phyloP scores from a whole-genome alignment of 495 filamentous ascomycete species.

The Daldinia grandis region DNA sequence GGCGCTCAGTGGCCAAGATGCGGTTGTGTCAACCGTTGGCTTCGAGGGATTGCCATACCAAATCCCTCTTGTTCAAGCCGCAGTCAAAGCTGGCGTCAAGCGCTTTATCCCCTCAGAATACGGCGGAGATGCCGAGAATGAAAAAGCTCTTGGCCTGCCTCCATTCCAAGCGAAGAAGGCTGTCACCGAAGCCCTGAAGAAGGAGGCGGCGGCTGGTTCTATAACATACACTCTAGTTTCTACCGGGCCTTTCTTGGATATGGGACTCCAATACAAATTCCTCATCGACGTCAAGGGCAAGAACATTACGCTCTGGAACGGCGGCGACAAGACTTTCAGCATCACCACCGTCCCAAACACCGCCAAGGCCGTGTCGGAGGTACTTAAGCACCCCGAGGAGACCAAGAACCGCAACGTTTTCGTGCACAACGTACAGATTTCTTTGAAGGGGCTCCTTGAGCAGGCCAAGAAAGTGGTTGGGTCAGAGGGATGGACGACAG shows the following conservation, averaged over 20 bases:
- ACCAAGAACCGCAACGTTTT: slow-evolving; percentile 58
- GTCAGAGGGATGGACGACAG: slow-evolving; percentile 39
- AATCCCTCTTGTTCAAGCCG: slow-evolving; percentile 62
- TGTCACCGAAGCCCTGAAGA: slow-evolving; percentile 47
- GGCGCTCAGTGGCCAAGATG: slow-evolving; percentile 62
- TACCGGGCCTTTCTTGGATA: slow-evolving; percentile 55
- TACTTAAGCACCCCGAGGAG: slow-evolving; percentile 55
- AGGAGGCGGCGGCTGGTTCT: slow-evolving; percentile 40
- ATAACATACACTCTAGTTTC: slow-evolving; percentile 56
- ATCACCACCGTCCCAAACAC: slow-evolving; percentile 50
- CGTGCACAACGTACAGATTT: slow-evolving; percentile 49
- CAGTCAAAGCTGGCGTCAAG: slow-evolving; percentile 61
- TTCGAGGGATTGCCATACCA: slow-evolving; percentile 48
- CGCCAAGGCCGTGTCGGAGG: slow-evolving; percentile 53
- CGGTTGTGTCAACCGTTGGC: slow-evolving; percentile 60
- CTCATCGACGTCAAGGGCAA: slow-evolving; percentile 52
- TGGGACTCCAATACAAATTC: slow-evolving; percentile 47
- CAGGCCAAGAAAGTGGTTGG: slow-evolving; percentile 52
- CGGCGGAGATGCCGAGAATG: slow-evolving; percentile 49
- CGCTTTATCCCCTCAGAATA: slow-evolving; percentile 69
- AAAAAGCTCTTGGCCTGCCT: slow-evolving; percentile 43
- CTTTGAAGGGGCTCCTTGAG: slow-evolving; percentile 57
- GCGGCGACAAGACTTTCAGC: slow-evolving; percentile 55
- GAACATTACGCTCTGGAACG: slow-evolving; percentile 54
- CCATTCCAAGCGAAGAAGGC: slow-evolving; percentile 52